These are phyloP conservation scores for Venturia asperata DNA, from an alignment of 2,329 filamentous ascomycete species.

Conservation along the genomic window DNA sequence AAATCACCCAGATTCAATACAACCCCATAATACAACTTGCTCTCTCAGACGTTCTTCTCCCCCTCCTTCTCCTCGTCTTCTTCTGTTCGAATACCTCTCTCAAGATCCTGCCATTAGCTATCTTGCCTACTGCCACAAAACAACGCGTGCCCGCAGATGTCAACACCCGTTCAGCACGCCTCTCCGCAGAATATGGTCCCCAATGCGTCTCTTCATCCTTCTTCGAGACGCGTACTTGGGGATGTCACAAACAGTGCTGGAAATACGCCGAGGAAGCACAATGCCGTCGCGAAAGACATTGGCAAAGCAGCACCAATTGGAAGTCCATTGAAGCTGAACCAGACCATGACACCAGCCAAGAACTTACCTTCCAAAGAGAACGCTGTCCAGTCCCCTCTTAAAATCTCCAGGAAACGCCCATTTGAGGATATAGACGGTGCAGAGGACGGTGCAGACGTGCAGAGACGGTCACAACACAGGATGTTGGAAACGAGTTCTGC, in stretches of 20 bases:
- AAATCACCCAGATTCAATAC: background rate
- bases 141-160: constrained; percentile 14
- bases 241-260: constrained; percentile 13
- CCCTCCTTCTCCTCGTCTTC: background rate
- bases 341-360: background rate
- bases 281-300: constrained; percentile 8
- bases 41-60: background rate
- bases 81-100: background rate
- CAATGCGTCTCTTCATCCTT: background rate
- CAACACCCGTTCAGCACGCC: constrained; percentile 10
- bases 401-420: constrained; percentile 2
- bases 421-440: constrained; percentile 5
- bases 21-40: background rate
- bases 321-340: constrained; percentile 14
- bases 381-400: background rate
- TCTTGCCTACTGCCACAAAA: background rate
- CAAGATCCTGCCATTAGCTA: background rate
- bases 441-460: background rate
- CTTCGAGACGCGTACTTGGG: constrained; percentile 18
- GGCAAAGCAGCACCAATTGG: constrained; percentile 6
- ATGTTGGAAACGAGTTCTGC: background rate
- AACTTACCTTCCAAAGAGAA: background rate
- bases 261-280: background rate
- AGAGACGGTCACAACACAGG: background rate
- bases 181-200: constrained; percentile 8